A percentile compares a stretch with the other conserved stretches of the same genome.
Conservation (phyloP, 129 eudicot genomes). For the Ambrosia trifida region DNA sequence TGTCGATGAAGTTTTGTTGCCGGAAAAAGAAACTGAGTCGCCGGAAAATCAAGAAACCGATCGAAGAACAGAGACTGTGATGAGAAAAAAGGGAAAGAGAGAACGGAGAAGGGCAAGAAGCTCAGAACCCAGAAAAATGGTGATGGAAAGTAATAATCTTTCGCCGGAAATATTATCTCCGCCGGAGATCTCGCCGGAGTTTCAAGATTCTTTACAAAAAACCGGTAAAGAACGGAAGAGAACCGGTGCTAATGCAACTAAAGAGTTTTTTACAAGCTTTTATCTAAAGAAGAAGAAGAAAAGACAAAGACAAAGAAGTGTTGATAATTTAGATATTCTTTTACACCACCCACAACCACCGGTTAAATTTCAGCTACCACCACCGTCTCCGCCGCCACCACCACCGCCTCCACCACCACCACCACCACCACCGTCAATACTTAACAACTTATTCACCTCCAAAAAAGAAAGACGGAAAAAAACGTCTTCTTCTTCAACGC, state of each 20-base stretch:
- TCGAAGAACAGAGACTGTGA: not conserved
- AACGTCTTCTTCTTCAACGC: not conserved
- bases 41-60: constrained; percentile 20
- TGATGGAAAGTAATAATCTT: constrained; percentile 18
- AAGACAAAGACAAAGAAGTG: constrained; percentile 62
- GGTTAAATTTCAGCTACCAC: constrained; percentile 39
- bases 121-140: constrained; percentile 36
- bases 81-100: constrained; percentile 33
- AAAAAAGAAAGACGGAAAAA: constrained; percentile 45
- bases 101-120: constrained; percentile 31
- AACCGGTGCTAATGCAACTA: constrained; percentile 48
- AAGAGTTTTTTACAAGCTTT: constrained; percentile 59
- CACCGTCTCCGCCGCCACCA: constrained; percentile 57
- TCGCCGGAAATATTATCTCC: constrained; percentile 40
- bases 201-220: constrained; percentile 25
- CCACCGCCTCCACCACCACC: constrained; percentile 50
- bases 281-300: constrained; percentile 64
- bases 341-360: constrained; percentile 44
- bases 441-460: constrained; percentile 61
- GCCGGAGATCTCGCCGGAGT: constrained; percentile 8
- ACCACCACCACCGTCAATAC: constrained; percentile 46
- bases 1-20: not conserved
- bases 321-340: constrained; percentile 59
- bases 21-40: constrained; percentile 10
- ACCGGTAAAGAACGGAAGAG: constrained; percentile 38